A percentile compares a stretch with the other conserved stretches of the same genome.
These are phyloP conservation scores for Vitis amurensis DNA, from an alignment of 164 flowering plant species.

Conservation along the genomic window DNA sequence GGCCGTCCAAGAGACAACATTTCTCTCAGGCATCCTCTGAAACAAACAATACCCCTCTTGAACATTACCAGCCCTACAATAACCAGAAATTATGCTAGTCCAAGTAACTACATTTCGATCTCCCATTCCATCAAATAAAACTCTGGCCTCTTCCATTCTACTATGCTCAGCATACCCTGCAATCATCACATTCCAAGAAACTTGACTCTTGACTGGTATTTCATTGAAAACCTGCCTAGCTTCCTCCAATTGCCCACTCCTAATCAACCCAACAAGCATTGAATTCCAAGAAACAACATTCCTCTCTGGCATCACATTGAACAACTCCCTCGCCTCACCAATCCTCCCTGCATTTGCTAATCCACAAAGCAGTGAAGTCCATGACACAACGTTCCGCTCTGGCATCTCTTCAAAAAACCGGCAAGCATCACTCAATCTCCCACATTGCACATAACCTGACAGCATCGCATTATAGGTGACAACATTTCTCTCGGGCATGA, in stretches of 20 bases:
- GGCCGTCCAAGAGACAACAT: slow-evolving; percentile 72
- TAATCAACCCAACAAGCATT: slow-evolving; percentile 51
- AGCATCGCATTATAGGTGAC: slow-evolving; percentile 57
- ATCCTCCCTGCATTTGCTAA: slow-evolving; percentile 33
- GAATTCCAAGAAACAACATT: slow-evolving; percentile 62
- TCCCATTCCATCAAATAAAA: slow-evolving; percentile 44
- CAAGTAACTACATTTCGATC: slow-evolving; percentile 55
- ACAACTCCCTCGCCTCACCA: slow-evolving; percentile 39
- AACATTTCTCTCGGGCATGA: slow-evolving; percentile 49
- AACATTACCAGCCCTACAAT: slow-evolving; percentile 52
- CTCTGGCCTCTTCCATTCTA: slow-evolving; percentile 47
- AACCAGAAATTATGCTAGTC: slow-evolving; percentile 63
- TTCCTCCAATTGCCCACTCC: slow-evolving; percentile 45
- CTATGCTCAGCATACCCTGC: slow-evolving; percentile 43
- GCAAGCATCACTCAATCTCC: slow-evolving; percentile 42
- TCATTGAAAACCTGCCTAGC: slow-evolving; percentile 43
- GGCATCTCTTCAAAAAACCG: slow-evolving; percentile 48
- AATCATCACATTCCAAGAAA: slow-evolving; percentile 56
- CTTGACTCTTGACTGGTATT: slow-evolving; percentile 37
- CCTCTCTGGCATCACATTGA: slow-evolving; percentile 49
- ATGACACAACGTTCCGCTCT: slow-evolving; percentile 52
- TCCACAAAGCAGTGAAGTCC: slow-evolving; percentile 59
- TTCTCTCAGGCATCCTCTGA: slow-evolving; percentile 48
- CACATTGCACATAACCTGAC: slow-evolving; percentile 42
- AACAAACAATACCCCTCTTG: slow-evolving; percentile 49